phyloP scores from a whole-genome alignment of 306 rosid species.

The Pterocarpus macrocarpus region DNA sequence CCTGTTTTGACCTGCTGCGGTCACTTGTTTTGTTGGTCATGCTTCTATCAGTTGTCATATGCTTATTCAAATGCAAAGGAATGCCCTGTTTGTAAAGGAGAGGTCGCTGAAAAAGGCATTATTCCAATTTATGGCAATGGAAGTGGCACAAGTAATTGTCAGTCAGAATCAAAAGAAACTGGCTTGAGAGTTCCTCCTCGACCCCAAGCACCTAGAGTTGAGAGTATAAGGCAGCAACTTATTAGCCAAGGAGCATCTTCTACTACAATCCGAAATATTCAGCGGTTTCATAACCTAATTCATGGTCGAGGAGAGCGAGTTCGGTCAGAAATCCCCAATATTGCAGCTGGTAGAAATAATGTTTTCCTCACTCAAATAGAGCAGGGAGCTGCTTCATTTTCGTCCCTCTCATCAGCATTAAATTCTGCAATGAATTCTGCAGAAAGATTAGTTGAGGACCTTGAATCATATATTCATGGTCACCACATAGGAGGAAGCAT shows the following conservation, averaged over 20 bases:
- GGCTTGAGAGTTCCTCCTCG: constrained; percentile 73
- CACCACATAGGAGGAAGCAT: constrained; percentile 49
- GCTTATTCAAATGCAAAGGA: constrained; percentile 64
- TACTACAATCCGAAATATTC: constrained; percentile 62
- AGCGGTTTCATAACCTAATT: constrained; percentile 56
- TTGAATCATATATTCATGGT: constrained; percentile 59
- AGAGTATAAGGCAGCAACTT: constrained; percentile 75
- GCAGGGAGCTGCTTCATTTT: constrained; percentile 69
- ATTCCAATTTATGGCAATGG: constrained; percentile 77
- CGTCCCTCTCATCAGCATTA: constrained; percentile 73
- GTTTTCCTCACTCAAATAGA: constrained; percentile 29
- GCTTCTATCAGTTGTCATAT: constrained; percentile 71
- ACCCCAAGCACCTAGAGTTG: constrained; percentile 74
- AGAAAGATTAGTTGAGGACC: constrained; percentile 72
- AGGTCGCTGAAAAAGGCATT: constrained; percentile 68
- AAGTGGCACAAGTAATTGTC: constrained; percentile 32
- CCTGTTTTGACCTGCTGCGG: constrained; percentile 94
- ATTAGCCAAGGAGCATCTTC: constrained; percentile 59
- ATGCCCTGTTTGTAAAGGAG: constrained; percentile 85
- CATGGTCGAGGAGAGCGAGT: constrained; percentile 60
- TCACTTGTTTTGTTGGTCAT: constrained; percentile 95
- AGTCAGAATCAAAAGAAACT: constrained; percentile 49
- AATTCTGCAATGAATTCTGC: constrained; percentile 74
- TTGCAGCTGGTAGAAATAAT: constrained; percentile 50
- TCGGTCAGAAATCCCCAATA: constrained; percentile 43